A percentile compares a stretch with the other conserved stretches of the same genome.
Evolutionary conservation across 441 rosid species (phyloP).

Genomic region (Viola pubescens): DNA sequence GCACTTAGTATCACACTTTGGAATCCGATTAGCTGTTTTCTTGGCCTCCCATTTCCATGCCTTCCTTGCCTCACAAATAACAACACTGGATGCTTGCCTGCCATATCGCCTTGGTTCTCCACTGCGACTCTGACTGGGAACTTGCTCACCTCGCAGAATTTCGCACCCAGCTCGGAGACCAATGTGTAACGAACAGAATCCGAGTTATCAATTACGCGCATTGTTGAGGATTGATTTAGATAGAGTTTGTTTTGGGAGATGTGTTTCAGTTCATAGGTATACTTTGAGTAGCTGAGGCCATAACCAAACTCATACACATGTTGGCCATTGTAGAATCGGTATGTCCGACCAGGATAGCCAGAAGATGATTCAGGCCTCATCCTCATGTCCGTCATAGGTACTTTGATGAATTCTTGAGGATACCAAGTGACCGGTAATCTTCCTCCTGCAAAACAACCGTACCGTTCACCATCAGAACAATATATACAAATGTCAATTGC

Average conservation of each 20-base stretch:
- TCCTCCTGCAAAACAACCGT: constrained; percentile 43
- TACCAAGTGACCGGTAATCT: constrained; percentile 91
- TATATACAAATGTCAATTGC: too few species aligned
- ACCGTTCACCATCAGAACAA: background rate
- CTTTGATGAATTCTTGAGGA: constrained; percentile 57
- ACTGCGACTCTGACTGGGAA: constrained; percentile 39
- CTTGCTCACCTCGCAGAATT: constrained; percentile 40
- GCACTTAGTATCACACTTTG: constrained; percentile 53
- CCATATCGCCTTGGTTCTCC: constrained; percentile 59
- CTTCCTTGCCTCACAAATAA: constrained; percentile 45
- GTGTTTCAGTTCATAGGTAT: constrained; percentile 37
- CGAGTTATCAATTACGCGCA: constrained; percentile 13
- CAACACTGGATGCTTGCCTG: constrained; percentile 67
- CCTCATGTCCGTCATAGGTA: constrained; percentile 82
- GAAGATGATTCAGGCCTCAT: constrained; percentile 54
- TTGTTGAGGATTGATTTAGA: constrained; percentile 28
- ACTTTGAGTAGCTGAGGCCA: constrained; percentile 70
- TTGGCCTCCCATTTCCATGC: constrained; percentile 48
- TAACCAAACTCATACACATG: constrained; percentile 56
- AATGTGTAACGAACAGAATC: constrained; percentile 20
- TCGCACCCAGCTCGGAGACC: constrained; percentile 45
- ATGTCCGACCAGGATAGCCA: constrained; percentile 78
- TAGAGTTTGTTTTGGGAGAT: constrained; percentile 26
- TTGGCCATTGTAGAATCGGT: constrained; percentile 58
- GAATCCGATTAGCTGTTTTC: constrained; percentile 61